These are phyloP conservation scores for Shiraia bambusicola DNA, from an alignment of 2,329 filamentous ascomycete genomes.

Conservation along the genomic window DNA sequence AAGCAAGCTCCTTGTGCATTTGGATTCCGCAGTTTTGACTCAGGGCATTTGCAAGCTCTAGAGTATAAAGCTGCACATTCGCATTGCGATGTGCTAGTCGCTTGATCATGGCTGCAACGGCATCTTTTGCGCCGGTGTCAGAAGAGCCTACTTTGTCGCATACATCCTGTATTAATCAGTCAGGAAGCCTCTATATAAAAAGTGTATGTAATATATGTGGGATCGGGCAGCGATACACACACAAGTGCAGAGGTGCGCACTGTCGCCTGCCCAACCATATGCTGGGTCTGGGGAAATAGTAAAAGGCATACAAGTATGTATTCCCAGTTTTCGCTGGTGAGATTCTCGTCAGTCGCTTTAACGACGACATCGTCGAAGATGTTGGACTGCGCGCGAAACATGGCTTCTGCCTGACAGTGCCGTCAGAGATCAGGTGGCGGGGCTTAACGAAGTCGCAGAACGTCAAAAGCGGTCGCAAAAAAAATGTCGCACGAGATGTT, in stretches of 20 bases:
- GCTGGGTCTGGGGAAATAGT: neutral
- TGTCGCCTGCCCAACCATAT: too few species aligned
- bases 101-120: slow-evolving; percentile 87
- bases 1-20: slow-evolving; percentile 87
- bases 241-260: neutral
- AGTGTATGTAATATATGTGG: too few species aligned
- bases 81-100: slow-evolving; percentile 89
- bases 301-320: slow-evolving; percentile 59
- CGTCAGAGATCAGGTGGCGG: slow-evolving; percentile 3
- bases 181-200: neutral
- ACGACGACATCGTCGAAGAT: slow-evolving; percentile 71
- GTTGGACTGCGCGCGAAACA: slow-evolving; percentile 61
- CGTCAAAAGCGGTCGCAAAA: too few species aligned
- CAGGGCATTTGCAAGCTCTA: slow-evolving; percentile 85
- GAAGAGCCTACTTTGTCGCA: slow-evolving; percentile 59
- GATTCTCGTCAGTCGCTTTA: slow-evolving; percentile 94
- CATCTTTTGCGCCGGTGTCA: slow-evolving; percentile 71
- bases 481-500: neutral
- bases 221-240: slow-evolving; percentile 2
- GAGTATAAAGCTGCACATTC: slow-evolving; percentile 92
- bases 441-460: neutral
- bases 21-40: slow-evolving; percentile 86
- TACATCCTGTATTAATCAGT: slow-evolving; percentile 51
- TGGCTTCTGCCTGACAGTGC: slow-evolving; percentile 28
- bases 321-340: slow-evolving; percentile 81